A percentile compares a stretch with the other conserved stretches of the same genome.
These are phyloP conservation scores for Coriaria nepalensis DNA, from an alignment of 306 rosid species.

Conservation along the genomic window DNA sequence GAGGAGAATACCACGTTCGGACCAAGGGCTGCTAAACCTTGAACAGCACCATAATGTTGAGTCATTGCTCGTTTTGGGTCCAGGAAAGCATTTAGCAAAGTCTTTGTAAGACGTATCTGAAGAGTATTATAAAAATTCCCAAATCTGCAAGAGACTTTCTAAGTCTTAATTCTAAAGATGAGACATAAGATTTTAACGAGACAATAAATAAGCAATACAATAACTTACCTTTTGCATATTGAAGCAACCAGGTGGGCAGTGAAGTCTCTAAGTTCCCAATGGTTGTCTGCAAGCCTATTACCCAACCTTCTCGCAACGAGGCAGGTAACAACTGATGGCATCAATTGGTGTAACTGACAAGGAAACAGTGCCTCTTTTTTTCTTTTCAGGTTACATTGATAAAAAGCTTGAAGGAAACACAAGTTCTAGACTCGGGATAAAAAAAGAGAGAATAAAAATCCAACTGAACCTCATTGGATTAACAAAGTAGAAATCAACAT, in stretches of 20 bases:
- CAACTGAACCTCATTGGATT: not conserved
- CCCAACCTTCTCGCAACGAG: conserved; percentile 71
- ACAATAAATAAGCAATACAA: conserved; percentile 15
- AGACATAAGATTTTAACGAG: not conserved
- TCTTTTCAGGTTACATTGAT: not conserved
- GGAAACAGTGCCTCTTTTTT: not conserved
- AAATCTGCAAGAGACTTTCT: conserved; percentile 33
- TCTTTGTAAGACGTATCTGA: conserved; percentile 70
- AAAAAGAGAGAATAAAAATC: too few relatives aligned
- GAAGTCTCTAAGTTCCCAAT: conserved; percentile 91
- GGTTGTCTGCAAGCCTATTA: conserved; percentile 58
- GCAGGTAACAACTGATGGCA: conserved; percentile 88
- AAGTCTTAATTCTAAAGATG: not conserved
- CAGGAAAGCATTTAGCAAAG: conserved; percentile 75
- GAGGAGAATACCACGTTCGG: conserved; percentile 48
- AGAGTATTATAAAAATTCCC: conserved; percentile 79
- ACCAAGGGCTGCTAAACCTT: conserved; percentile 83
- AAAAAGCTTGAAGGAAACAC: not conserved
- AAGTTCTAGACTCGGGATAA: not conserved
- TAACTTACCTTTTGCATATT: conserved; percentile 61
- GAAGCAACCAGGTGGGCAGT: conserved; percentile 64
- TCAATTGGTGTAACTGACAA: conserved; percentile 75
- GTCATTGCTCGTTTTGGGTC: conserved; percentile 72
- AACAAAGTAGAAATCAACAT: conserved; percentile 17
- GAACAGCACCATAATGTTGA: conserved; percentile 92